Conservation (phyloP, 805 yeast genomes). For the Ogataea ramenticola region DNA sequence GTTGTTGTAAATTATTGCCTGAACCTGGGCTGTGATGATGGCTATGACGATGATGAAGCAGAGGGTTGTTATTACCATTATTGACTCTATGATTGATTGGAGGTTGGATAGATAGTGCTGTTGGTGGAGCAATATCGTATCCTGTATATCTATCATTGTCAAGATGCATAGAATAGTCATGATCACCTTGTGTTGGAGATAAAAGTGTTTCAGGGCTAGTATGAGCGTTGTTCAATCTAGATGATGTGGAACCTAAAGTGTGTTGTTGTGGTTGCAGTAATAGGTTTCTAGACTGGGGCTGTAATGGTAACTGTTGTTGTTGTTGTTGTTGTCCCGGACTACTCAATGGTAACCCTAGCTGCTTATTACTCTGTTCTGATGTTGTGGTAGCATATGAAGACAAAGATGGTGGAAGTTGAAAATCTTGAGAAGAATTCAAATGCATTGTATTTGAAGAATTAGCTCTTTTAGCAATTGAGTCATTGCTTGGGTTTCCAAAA, state of each 20-base stretch:
- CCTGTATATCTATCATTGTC: not conserved
- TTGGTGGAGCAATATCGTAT: not conserved
- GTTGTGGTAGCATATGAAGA: slow-evolving; percentile 6
- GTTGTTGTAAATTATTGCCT: slow-evolving; percentile 5
- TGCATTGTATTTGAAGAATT: slow-evolving; percentile 7
- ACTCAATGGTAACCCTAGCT: not conserved
- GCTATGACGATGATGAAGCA: not conserved
- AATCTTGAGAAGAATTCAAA: slow-evolving; percentile 4
- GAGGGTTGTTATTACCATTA: not conserved
- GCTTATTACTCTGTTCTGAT: not conserved
- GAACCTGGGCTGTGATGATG: not conserved
- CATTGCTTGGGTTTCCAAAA: not conserved
- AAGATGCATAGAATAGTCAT: not conserved
- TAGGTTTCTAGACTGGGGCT: not conserved
- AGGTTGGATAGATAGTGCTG: not conserved
- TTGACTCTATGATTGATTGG: not conserved
- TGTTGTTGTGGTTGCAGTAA: slow-evolving; percentile 4
- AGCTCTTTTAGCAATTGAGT: not conserved
- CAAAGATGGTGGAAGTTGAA: slow-evolving; percentile 7
- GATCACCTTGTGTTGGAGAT: not conserved
- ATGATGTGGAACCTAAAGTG: not conserved
- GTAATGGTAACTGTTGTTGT: not conserved
- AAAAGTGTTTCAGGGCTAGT: not conserved
- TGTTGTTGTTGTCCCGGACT: not conserved
- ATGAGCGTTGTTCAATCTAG: slow-evolving; percentile 10